A percentile compares a stretch with the other conserved stretches of the same genome.
Evolutionary conservation across 495 filamentous ascomycete species (phyloP).

Genomic region (Podospora appendiculata): DNA sequence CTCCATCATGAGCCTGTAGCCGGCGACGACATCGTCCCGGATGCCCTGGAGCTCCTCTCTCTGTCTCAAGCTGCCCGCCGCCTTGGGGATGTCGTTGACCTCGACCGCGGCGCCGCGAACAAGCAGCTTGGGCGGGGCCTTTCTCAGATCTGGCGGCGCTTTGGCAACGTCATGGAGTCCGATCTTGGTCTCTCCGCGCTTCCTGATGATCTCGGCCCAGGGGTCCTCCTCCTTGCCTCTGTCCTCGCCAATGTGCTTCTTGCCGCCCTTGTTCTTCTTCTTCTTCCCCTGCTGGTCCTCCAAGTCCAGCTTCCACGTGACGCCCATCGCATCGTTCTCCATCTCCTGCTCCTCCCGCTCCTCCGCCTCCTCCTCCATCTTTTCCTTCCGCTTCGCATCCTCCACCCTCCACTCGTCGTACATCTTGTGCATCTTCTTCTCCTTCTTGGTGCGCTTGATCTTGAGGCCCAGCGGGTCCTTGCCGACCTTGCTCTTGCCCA

Average conservation of each 20-base stretch:
- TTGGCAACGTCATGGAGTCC: conserved; percentile 70
- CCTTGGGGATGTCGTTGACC: conserved; percentile 65
- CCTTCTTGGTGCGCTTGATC: conserved; percentile 61
- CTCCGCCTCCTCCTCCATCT: conserved; percentile 50
- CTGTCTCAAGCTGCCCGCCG: conserved; percentile 69
- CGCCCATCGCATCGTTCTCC: conserved; percentile 48
- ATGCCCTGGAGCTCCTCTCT: conserved; percentile 74
- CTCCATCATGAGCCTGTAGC: conserved; percentile 74
- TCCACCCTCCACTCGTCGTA: conserved; percentile 76
- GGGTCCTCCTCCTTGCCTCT: conserved; percentile 54
- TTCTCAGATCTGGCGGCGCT: conserved; percentile 70
- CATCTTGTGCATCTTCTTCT: conserved; percentile 73
- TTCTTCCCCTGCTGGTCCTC: conserved; percentile 25
- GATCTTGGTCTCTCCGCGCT: conserved; percentile 49
- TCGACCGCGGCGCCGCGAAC: conserved; percentile 63
- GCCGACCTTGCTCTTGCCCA: conserved; percentile 41
- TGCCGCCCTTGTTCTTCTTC: conserved; percentile 48
- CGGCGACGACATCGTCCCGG: conserved; percentile 69
- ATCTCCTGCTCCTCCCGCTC: conserved; percentile 60
- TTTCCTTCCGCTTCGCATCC: conserved; percentile 45
- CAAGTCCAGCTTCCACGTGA: conserved; percentile 45
- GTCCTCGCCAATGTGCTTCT: conserved; percentile 31
- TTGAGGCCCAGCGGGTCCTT: conserved; percentile 49
- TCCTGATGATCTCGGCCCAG: conserved; percentile 65
- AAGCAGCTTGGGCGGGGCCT: conserved; percentile 59